A percentile compares a stretch with the other conserved stretches of the same genome.
phyloP scores from a whole-genome alignment of 352 stramenopile genomes.

The Phytophthora cajani region DNA sequence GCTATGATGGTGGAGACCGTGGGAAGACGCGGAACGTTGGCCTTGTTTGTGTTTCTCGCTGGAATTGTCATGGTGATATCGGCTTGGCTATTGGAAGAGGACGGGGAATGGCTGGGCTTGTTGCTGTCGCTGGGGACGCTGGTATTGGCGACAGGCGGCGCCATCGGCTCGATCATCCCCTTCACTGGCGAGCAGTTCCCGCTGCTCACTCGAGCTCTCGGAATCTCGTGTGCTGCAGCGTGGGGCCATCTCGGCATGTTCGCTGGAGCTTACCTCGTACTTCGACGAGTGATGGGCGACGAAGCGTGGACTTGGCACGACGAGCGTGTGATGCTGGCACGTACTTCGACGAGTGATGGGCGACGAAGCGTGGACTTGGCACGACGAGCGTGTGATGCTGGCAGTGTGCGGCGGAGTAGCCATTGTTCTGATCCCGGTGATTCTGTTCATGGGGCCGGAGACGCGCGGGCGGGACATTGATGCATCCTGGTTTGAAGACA shows the following conservation, averaged over 20 bases:
- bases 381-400: constrained; percentile 38
- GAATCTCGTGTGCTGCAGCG: constrained; percentile 43
- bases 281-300: constrained; percentile 34
- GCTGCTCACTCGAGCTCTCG: constrained; percentile 51
- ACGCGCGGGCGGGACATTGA: constrained; percentile 49
- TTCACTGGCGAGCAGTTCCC: constrained; percentile 60
- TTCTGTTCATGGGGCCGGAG: constrained; percentile 43
- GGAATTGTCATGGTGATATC: constrained; percentile 37
- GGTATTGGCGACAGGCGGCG: constrained; percentile 33
- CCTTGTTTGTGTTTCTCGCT: constrained; percentile 38
- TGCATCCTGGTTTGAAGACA: constrained; percentile 34
- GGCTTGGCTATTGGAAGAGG: constrained; percentile 30
- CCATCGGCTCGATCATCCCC: constrained; percentile 36
- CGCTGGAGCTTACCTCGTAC: constrained; percentile 39
- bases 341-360: constrained; percentile 36
- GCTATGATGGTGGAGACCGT: constrained; percentile 46
- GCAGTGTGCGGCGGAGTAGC: constrained; percentile 20
- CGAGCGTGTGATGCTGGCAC: constrained; percentile 33
- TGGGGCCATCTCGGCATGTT: constrained; percentile 54
- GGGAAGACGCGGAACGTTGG: constrained; percentile 43
- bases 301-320: constrained; percentile 35
- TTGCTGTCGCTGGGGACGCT: constrained; percentile 33
- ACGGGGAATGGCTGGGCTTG: constrained; percentile 28
- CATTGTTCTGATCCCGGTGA: constrained; percentile 33
- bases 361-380: constrained; percentile 31